Base-by-base conservation (phyloP, 352 stramenopile genomes). In the Pythium sukuiense region DNA sequence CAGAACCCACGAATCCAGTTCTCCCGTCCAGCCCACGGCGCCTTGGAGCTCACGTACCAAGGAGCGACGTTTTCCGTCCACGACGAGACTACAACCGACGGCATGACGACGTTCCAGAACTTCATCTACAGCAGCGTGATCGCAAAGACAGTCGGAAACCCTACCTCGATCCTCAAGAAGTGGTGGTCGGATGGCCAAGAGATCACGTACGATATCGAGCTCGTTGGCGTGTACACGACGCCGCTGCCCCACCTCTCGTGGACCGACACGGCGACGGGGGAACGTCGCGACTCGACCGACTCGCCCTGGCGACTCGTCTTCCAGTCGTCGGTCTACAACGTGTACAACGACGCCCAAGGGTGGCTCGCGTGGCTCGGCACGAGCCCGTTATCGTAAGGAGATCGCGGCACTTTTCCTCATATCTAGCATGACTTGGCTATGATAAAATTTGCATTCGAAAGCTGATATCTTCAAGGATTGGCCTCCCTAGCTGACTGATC, bases 261-360 rank as follows among this genome's bases (percentile, higher is more conserved):
- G 2, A 18, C 6, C 12, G 35, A 70, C 27, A 16, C 32, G 16
- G 26, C 13, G 20, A 61, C 48, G 1, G 27, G 27, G 1, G 5
- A 27, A 1, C 13, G 5, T 13, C 13, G 43, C 4, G 41, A 61
- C 7, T 52, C 46, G 2, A 39, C 12, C 1, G 61, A 67, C 53
- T 50, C 26, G n/a, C n/a, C 66, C 14, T 72, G 66, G 66, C 16
- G 49, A 16, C n/a, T 70, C 8, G 29, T 29, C 32, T 65, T 70
- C 48, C 46, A 39, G n/a, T 70, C 56, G 24, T 29, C 63, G 24
- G 24, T 27, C 30, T 60, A 65, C 49, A 50, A 16, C 18, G 12
- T 70, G 18, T 20, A 61, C 27, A 49, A 49, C 56, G 49, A 49
- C 0, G 59, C 63, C 52, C 20, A 45, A 13, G 45, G 45, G 12